phyloP scores from a whole-genome alignment of 805 yeast species.

The Wickerhamomyces queroliae region DNA sequence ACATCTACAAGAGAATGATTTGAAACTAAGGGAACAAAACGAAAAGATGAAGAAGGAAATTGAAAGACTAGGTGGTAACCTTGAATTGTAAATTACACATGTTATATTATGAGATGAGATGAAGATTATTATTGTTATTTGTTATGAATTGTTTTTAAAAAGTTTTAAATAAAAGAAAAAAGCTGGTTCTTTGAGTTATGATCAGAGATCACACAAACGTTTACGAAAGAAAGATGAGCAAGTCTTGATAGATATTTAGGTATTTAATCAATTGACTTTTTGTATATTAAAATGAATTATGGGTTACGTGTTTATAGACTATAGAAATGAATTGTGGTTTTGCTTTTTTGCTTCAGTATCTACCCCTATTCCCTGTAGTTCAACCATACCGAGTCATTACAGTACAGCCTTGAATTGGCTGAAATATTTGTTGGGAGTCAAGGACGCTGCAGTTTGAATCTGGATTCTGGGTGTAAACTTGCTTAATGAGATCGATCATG shows the following conservation, averaged over 20 bases:
- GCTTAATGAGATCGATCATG: too few relatives aligned
- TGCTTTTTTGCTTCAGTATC: too few relatives aligned
- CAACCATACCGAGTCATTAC: too few relatives aligned
- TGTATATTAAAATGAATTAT: not conserved
- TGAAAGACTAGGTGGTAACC: slow-evolving; percentile 17
- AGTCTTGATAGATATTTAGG: too few relatives aligned
- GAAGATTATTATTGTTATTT: not conserved
- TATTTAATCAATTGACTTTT: not conserved
- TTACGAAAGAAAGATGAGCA: too few relatives aligned
- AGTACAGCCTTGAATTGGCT: too few relatives aligned
- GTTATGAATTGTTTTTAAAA: not conserved
- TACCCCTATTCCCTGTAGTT: too few relatives aligned
- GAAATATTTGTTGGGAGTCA: too few relatives aligned
- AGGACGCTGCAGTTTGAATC: too few relatives aligned
- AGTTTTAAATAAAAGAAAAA: not conserved
- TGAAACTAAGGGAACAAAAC: slow-evolving; percentile 27
- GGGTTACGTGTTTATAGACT: slow-evolving; percentile 1
- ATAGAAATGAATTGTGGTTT: not conserved
- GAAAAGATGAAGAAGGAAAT: slow-evolving; percentile 22
- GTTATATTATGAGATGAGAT: not conserved
- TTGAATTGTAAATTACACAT: not conserved
- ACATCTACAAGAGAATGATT: slow-evolving; percentile 45
- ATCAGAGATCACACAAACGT: too few relatives aligned
- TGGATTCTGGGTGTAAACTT: too few relatives aligned
- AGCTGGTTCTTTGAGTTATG: not conserved